These are phyloP conservation scores for Sporothrix schenckii DNA, from an alignment of 2,329 filamentous ascomycete species.

Conservation along the genomic window DNA sequence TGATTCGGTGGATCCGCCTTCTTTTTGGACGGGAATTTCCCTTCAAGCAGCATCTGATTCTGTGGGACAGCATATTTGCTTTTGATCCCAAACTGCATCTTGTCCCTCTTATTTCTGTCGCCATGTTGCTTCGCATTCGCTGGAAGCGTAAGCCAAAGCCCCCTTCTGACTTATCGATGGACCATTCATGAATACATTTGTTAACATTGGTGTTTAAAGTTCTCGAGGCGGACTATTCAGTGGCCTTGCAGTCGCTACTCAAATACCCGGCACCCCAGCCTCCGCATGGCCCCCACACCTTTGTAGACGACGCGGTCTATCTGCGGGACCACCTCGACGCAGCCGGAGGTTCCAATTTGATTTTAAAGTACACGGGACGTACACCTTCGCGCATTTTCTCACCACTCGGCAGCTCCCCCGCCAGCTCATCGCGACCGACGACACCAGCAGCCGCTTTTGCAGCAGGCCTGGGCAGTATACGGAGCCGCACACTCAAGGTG, in stretches of 20 bases:
- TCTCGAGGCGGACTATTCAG: slow-evolving; percentile 83
- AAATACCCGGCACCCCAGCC: slow-evolving; percentile 73
- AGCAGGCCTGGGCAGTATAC: slow-evolving; percentile 44
- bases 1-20: slow-evolving; percentile 93
- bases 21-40: slow-evolving; percentile 92
- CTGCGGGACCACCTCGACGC: slow-evolving; percentile 66
- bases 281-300: slow-evolving; percentile 70
- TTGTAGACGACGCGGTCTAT: slow-evolving; percentile 84
- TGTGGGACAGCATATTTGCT: slow-evolving; percentile 93
- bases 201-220: slow-evolving; percentile 53
- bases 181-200: not conserved
- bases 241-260: slow-evolving; percentile 77
- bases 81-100: slow-evolving; percentile 78
- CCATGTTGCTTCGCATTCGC: slow-evolving; percentile 88
- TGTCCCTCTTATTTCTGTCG: slow-evolving; percentile 87
- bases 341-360: slow-evolving; percentile 65
- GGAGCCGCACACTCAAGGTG: slow-evolving; percentile 47
- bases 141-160: slow-evolving; percentile 72
- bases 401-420: slow-evolving; percentile 18
- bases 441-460: slow-evolving; percentile 31
- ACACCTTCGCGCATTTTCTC: slow-evolving; percentile 36
- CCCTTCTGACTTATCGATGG: not conserved
- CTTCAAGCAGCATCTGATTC: slow-evolving; percentile 76
- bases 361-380: slow-evolving; percentile 70
- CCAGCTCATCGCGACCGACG: slow-evolving; percentile 38